A percentile compares a stretch with the other conserved stretches of the same genome.
These are phyloP conservation scores for Dactylellina drechsleri DNA, from an alignment of 2,329 filamentous ascomycete species.

Conservation along the genomic window DNA sequence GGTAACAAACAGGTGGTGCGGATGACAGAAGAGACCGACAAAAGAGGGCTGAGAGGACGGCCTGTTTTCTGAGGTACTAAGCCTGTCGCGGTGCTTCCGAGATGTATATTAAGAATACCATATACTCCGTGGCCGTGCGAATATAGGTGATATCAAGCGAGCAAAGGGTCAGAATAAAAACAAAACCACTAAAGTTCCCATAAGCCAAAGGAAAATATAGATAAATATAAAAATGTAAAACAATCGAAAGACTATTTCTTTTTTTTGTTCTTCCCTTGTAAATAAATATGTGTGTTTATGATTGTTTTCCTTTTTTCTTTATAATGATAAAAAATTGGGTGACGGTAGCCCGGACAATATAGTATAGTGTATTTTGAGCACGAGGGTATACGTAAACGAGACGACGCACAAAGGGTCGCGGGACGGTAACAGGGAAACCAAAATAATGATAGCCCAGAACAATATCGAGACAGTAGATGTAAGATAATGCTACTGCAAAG, in stretches of 20 bases:
- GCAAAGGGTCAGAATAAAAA: too few relatives aligned
- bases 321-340: too few relatives aligned
- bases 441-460: not conserved
- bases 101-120: conserved; percentile 1
- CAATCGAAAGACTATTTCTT: too few relatives aligned
- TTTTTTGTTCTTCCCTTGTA: too few relatives aligned
- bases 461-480: not conserved
- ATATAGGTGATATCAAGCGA: not conserved
- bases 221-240: too few relatives aligned
- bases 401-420: conserved; percentile 42
- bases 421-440: not conserved
- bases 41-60: conserved; percentile 43
- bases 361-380: conserved; percentile 1
- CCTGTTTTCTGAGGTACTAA: conserved; percentile 19
- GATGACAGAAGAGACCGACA: conserved; percentile 39
- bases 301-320: too few relatives aligned
- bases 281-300: too few relatives aligned
- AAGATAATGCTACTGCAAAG: conserved; percentile 22
- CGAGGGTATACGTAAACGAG: conserved; percentile 38
- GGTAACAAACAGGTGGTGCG: conserved; percentile 41
- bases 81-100: conserved; percentile 26
- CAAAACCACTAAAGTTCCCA: not conserved
- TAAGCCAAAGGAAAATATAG: not conserved
- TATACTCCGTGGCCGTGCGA: not conserved
- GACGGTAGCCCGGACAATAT: too few relatives aligned